A percentile compares a stretch with the other conserved stretches of the same genome.
phyloP scores from a whole-genome alignment of 1,284 basidiomycete species.

The Trametes sp. region DNA sequence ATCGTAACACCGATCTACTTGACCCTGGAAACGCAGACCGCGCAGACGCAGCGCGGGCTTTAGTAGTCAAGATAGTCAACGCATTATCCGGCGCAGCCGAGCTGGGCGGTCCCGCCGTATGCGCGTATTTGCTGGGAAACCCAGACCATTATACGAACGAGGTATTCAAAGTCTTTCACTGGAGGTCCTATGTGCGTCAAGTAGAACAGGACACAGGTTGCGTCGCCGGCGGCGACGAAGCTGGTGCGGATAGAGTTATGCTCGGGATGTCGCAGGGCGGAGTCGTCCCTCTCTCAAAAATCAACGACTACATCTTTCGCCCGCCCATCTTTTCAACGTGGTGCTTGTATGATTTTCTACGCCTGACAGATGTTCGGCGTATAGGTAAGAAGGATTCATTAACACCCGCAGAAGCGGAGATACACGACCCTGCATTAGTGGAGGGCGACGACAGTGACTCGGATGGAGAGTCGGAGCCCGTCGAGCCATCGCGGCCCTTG shows the following conservation, averaged over 20 bases:
- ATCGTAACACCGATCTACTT: neutral
- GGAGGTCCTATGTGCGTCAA: constrained; percentile 14
- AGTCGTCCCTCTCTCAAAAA: neutral
- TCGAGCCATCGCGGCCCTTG: too few species aligned
- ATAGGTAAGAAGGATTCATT: constrained; percentile 43
- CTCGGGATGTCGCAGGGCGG: neutral
- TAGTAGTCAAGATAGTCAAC: constrained; percentile 23
- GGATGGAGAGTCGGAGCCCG: neutral
- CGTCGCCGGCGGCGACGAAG: neutral
- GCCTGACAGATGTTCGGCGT: constrained; percentile 2
- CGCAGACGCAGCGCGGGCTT: neutral
- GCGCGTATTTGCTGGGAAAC: constrained; percentile 15
- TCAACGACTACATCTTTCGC: neutral
- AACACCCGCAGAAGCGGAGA: neutral
- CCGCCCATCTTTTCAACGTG: neutral
- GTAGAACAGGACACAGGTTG: neutral
- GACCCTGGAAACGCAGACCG: neutral
- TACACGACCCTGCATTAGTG: neutral
- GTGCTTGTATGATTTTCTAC: neutral
- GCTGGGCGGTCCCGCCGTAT: constrained; percentile 22
- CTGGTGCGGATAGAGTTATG: neutral
- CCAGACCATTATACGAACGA: constrained; percentile 27
- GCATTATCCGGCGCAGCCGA: constrained; percentile 11
- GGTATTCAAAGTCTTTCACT: constrained; percentile 21
- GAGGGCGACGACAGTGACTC: neutral